Conservation (phyloP, 129 eudicot species). For the sunflower (Helianthus annuus) region DNA sequence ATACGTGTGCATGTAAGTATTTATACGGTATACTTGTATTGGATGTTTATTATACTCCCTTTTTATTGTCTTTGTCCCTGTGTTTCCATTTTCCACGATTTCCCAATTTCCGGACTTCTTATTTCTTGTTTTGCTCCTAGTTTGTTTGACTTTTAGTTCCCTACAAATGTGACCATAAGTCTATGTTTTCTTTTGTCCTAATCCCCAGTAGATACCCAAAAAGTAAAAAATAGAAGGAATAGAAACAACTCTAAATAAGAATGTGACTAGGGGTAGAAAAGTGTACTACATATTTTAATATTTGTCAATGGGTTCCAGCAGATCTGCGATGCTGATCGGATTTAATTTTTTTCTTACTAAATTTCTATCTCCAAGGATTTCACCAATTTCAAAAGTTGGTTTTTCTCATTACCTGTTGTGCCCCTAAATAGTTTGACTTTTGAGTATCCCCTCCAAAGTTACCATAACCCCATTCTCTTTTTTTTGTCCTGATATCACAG, state of each 20-base stretch:
- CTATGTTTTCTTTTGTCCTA: conserved; percentile 23
- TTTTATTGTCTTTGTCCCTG: too few species aligned
- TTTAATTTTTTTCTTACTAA: neutral
- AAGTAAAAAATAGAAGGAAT: conserved; percentile 32
- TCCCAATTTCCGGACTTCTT: conserved; percentile 15
- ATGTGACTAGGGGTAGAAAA: conserved; percentile 21
- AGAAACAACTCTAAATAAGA: conserved; percentile 29
- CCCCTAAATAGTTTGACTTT: conserved; percentile 31
- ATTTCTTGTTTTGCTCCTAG: conserved; percentile 15
- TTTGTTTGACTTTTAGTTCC: conserved; percentile 26
- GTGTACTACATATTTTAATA: too few species aligned
- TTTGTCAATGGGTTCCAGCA: too few species aligned
- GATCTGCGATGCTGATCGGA: neutral
- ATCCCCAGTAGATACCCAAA: conserved; percentile 17
- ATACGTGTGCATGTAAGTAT: too few species aligned
- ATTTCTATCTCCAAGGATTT: conserved; percentile 15
- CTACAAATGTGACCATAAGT: conserved; percentile 25
- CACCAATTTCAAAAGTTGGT: conserved; percentile 10
- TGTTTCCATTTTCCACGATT: neutral
- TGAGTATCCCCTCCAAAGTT: conserved; percentile 13
- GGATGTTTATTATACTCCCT: too few species aligned
- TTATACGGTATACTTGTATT: too few species aligned
- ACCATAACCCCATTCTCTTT: conserved; percentile 25
- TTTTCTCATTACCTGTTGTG: conserved; percentile 12
- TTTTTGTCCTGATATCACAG: conserved; percentile 24